Percentiles rank a stretch among this genome's conserved stretches.
phyloP scores from a whole-genome alignment of 768 basidiomycete species.

The Harrya chromipes region DNA sequence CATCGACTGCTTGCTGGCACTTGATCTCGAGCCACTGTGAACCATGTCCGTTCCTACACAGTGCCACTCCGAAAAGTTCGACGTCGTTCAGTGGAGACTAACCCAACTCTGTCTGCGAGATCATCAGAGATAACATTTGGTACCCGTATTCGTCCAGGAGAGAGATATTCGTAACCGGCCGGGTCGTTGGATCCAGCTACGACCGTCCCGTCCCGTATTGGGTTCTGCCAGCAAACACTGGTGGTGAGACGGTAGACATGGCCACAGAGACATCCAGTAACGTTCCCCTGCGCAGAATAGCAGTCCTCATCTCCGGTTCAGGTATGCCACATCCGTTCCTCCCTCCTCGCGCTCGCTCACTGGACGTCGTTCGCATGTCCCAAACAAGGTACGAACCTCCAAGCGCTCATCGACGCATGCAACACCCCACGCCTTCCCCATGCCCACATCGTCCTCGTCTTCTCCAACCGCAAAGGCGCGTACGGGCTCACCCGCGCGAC shows the following conservation, averaged over 20 bases:
- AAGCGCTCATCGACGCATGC: slow-evolving; percentile 90
- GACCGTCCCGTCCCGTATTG: background rate
- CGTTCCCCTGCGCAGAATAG: slow-evolving; percentile 34
- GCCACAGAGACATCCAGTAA: background rate
- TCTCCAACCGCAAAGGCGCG: slow-evolving; percentile 91
- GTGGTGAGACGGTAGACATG: background rate
- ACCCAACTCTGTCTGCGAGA: too few relatives aligned
- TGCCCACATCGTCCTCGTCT: slow-evolving; percentile 70
- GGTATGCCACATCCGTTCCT: slow-evolving; percentile 34
- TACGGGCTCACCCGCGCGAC: slow-evolving; percentile 84
- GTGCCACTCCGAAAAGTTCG: background rate
- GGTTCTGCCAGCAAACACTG: background rate
- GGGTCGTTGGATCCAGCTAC: background rate
- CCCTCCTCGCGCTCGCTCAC: background rate
- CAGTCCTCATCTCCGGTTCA: slow-evolving; percentile 66
- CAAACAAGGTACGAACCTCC: slow-evolving; percentile 82
- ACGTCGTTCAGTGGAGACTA: too few relatives aligned
- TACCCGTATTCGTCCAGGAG: background rate
- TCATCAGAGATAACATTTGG: too few relatives aligned
- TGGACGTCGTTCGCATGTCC: background rate
- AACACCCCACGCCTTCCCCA: slow-evolving; percentile 71
- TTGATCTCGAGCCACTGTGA: too few relatives aligned
- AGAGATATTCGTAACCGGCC: slow-evolving; percentile 1
- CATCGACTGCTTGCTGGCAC: too few relatives aligned
- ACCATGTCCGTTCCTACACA: background rate